Conservation (phyloP, 305 asterid genomes). For the Fraxinus floribunda region DNA sequence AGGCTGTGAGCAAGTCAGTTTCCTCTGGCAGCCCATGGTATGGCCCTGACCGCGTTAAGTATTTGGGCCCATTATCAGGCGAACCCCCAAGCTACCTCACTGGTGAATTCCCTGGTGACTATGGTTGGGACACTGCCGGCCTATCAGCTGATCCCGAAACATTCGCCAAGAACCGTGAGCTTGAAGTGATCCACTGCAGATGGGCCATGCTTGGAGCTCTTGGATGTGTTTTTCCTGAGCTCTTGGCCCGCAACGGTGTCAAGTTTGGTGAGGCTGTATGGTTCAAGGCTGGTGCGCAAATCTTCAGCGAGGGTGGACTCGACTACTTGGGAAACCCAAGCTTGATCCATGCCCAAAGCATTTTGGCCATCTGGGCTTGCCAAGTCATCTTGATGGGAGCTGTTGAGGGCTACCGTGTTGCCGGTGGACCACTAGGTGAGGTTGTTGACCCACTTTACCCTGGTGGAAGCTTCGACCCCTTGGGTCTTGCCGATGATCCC, state of each 20-base stretch:
- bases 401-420: constrained; percentile 20
- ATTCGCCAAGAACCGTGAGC: constrained; percentile 10
- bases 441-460: constrained; percentile 5
- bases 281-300: constrained; percentile 17
- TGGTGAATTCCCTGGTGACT: constrained; percentile 19
- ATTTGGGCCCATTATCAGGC: constrained; percentile 10
- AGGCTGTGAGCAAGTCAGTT: not conserved
- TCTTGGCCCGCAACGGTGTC: constrained; percentile 11
- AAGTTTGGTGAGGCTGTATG: not conserved
- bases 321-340: not conserved
- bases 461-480: constrained; percentile 21
- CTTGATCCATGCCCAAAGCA: constrained; percentile 15
- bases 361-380: constrained; percentile 16
- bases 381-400: constrained; percentile 13
- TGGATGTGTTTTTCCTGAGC: constrained; percentile 15
- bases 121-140: not conserved
- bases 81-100: constrained; percentile 8
- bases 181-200: constrained; percentile 11
- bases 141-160: constrained; percentile 4
- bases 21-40: constrained; percentile 3
- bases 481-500: constrained; percentile 35
- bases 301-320: constrained; percentile 16
- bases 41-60: not conserved
- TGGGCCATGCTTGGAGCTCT: constrained; percentile 6
- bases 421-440: constrained; percentile 24